Evolutionary conservation across 352 stramenopile genomes (phyloP), one percentile per base, ranked within the genome.

Genomic region (Globisporangium megalacanthum): DNA sequence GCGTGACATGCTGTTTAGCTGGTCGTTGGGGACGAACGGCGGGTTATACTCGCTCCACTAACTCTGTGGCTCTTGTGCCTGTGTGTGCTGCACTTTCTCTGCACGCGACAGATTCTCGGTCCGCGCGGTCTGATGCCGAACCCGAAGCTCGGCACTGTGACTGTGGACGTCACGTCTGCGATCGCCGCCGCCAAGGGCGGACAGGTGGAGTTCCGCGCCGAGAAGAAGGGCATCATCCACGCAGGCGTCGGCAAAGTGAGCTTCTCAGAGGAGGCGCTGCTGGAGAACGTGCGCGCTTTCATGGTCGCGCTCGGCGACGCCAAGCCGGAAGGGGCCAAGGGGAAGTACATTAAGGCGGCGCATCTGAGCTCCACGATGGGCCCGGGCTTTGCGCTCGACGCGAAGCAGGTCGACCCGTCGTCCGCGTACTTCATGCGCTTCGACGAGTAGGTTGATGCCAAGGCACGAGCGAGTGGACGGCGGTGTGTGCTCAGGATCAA

Each of bases 61-160:
- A 17, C 2, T 0, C 9, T 13, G 19, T 35, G 20, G 25, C 3
- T 47, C 22, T 6, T 15, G 48, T 29, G 13, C 3, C 5, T 37
- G 22, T 13, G 22, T 13, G 6, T 39, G 35, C 35, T 39, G 35
- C 35, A 13, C 35, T 39, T 8, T 29, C 4, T 29, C 25, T 19
- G 35, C 1, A 37, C 47, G 5, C 5, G 61, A 19, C 49, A 84
- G 56, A 77, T 99, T 37, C 83, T 99, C 29, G 97, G 96, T 62
- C 97, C 97, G 25, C 86, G 96, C 54, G 96, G 96, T 29, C 66
- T 99, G 14, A 99, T 99, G 96, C 97, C 97, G 41, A 99, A 99
- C 75, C 86, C 93, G 6, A 99, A 99, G 86, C 73, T 98, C 15
- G 95, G 95, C 25, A 99, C 96, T 9, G 90, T 99, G 44, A 98